Evolutionary conservation across 495 filamentous ascomycete genomes (phyloP), one percentile per base, ranked within the genome.

Genomic region (Penicillium bialowiezense): DNA sequence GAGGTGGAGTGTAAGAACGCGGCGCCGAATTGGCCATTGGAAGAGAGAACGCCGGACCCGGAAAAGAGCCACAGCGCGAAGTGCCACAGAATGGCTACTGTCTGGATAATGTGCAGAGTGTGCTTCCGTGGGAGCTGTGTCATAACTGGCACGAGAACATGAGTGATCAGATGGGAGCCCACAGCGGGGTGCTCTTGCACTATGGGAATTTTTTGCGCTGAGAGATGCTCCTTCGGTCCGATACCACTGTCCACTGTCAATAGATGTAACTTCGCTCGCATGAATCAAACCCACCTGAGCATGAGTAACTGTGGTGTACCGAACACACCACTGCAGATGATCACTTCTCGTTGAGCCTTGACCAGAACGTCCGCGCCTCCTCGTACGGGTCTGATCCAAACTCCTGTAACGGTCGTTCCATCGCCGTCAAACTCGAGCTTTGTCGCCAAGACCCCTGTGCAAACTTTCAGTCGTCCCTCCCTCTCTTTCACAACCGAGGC

Each of bases 141-240:
- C 40, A 42, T 42, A 5, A 42, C 40, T 7, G 40, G 40, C 24
- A 42, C 40, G n/a, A 42, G 40, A 14, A 42, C 6, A 9, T 42
- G 40, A 14, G 40, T 42, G 15, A 15, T 19, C 26, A 42, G n/a
- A 42, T 42, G 7, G 14, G 40, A 26, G 17, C 40, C 40, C 23
- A 42, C 24, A 8, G 40, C 40, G 8, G 40, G 40, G 1, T 28
- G 24, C 21, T 40, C 21, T 3, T 40, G 37, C 13, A 40, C 20
- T 23, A 40, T 20, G 3, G 37, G 20, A 14, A 40, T 40, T 0
- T 40, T 14, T 7, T 40, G 37, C n/a, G 12, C 19, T 8, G 37
- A 40, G 5, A 40, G 21, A 9, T 40, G 37, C 5, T 40, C 37
- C 13, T 40, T 40, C 3, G 21, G 20, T 6, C 37, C 37, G 6